These are phyloP conservation scores for Sophora flavescens DNA, from an alignment of 306 rosid genomes.

Conservation along the genomic window DNA sequence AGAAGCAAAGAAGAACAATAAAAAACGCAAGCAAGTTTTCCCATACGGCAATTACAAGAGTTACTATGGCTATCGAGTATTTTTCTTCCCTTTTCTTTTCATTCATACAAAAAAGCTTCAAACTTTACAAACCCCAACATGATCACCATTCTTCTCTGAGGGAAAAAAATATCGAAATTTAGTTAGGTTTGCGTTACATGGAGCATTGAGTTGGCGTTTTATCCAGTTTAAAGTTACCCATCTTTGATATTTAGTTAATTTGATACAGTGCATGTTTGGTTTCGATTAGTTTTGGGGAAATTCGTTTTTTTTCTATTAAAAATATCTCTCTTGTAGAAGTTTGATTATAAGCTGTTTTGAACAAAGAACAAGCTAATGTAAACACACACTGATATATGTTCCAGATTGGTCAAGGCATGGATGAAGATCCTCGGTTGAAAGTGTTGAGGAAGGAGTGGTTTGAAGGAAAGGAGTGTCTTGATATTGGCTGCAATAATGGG, in stretches of 20 bases:
- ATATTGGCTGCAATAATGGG: slow-evolving; percentile 89
- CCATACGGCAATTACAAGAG: slow-evolving; percentile 83
- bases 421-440: slow-evolving; percentile 85
- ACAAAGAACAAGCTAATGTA: not conserved
- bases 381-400: slow-evolving; percentile 25
- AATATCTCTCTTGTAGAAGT: too few species aligned
- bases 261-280: not conserved
- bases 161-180: not conserved
- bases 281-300: not conserved
- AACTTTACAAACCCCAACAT: slow-evolving; percentile 11
- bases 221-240: not conserved
- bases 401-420: slow-evolving; percentile 68
- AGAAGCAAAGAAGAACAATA: slow-evolving; percentile 23
- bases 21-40: slow-evolving; percentile 49
- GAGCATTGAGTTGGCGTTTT: not conserved
- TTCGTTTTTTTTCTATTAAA: too few species aligned
- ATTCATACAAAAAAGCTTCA: not conserved
- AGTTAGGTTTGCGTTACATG: not conserved
- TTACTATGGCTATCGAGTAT: slow-evolving; percentile 95
- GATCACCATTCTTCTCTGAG: not conserved
- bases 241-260: not conserved
- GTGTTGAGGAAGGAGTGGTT: slow-evolving; percentile 86
- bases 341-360: not conserved
- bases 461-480: slow-evolving; percentile 87
- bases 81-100: not conserved